These are phyloP conservation scores for Rickenella mellea DNA, from an alignment of 768 basidiomycete genomes.

Conservation along the genomic window DNA sequence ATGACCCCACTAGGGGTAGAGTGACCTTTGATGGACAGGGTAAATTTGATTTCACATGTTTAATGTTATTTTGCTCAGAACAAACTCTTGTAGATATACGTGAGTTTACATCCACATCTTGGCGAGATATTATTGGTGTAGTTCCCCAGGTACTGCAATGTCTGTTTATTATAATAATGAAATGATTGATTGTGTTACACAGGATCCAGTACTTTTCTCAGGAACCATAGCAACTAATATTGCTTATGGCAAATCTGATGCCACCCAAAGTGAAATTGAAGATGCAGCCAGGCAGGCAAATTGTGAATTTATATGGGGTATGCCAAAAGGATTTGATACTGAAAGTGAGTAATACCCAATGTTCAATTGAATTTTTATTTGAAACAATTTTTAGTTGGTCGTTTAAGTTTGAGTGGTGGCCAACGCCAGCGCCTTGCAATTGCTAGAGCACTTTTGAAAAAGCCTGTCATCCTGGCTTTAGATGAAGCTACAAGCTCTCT, in stretches of 20 bases:
- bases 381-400: constrained; percentile 38
- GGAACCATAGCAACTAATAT: constrained; percentile 95
- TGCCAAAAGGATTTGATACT: constrained; percentile 92
- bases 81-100: constrained; percentile 57
- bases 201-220: constrained; percentile 82
- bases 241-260: constrained; percentile 71
- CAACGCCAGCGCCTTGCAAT: constrained; percentile 78
- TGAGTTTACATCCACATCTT: constrained; percentile 75
- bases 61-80: neutral
- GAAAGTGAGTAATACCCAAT: constrained; percentile 47
- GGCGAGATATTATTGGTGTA: constrained; percentile 85
- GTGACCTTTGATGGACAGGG: constrained; percentile 84
- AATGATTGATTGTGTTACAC: neutral
- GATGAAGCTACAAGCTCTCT: constrained; percentile 88
- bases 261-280: constrained; percentile 78
- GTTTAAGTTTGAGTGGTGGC: constrained; percentile 65
- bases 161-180: neutral
- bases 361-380: neutral
- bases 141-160: constrained; percentile 63
- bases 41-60: constrained; percentile 19
- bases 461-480: constrained; percentile 78
- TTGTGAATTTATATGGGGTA: constrained; percentile 91
- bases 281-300: constrained; percentile 84
- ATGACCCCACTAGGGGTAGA: constrained; percentile 76
- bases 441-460: constrained; percentile 80